Evolutionary conservation across 805 yeast genomes (phyloP).

Genomic region (Lachancea waltii): DNA sequence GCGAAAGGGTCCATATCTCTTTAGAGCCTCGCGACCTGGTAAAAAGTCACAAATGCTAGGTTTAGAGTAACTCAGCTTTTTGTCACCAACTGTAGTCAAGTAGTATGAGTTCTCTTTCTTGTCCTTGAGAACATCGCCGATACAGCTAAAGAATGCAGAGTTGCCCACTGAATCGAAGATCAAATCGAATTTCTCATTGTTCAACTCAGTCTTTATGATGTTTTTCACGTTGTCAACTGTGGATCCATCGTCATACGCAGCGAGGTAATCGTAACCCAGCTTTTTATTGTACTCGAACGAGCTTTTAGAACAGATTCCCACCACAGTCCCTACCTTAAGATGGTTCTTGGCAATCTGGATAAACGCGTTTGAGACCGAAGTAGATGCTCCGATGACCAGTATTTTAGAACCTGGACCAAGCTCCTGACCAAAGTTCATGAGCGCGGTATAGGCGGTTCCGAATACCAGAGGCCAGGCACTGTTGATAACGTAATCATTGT

Average conservation of each 20-base stretch:
- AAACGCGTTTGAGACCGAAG: conserved; percentile 55
- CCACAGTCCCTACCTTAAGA: conserved; percentile 44
- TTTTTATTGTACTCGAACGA: conserved; percentile 39
- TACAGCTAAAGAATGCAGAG: conserved; percentile 39
- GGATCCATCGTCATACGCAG: conserved; percentile 48
- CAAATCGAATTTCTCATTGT: conserved; percentile 47
- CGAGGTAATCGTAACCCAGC: conserved; percentile 51
- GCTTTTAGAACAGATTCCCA: conserved; percentile 47
- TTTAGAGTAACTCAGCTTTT: conserved; percentile 27
- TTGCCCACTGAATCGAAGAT: conserved; percentile 65
- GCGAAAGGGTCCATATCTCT: conserved; percentile 22
- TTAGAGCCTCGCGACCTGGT: conserved; percentile 12
- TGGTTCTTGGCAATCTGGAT: conserved; percentile 50
- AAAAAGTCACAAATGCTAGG: conserved; percentile 9
- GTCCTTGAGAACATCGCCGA: conserved; percentile 41
- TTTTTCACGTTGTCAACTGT: conserved; percentile 33
- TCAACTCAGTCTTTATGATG: conserved; percentile 24
- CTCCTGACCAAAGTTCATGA: conserved; percentile 28
- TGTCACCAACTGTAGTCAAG: conserved; percentile 53
- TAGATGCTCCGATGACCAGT: conserved; percentile 67
- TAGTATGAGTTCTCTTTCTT: conserved; percentile 43
- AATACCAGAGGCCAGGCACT: conserved; percentile 60
- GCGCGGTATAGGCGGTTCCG: conserved; percentile 50
- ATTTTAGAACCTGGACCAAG: conserved; percentile 42
- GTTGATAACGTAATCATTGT: conserved; percentile 18